phyloP scores from a whole-genome alignment of 2,329 filamentous ascomycete species.

The Aspergillus phoenicis region DNA sequence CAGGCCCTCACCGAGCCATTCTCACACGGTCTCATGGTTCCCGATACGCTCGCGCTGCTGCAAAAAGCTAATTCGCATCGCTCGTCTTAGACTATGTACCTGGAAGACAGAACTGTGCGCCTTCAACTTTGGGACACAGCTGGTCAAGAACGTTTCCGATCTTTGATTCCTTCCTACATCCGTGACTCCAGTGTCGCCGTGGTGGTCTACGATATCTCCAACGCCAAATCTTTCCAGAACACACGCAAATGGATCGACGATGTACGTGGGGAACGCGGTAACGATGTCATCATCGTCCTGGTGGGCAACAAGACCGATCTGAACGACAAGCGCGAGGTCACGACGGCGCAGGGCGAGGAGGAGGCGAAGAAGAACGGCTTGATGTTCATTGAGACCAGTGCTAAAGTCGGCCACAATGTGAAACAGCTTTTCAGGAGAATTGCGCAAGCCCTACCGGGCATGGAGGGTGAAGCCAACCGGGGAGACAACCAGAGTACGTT shows the following conservation, averaged over 20 bases:
- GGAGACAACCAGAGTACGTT: constrained; percentile 77
- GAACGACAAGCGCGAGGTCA: constrained; percentile 97
- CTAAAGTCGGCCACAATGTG: constrained; percentile 96
- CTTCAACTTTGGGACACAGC: constrained; percentile 98
- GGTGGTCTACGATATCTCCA: constrained; percentile 98
- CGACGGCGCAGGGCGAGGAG: constrained; percentile 92
- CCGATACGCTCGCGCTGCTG: neutral
- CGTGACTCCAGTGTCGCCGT: constrained; percentile 97
- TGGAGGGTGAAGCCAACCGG: constrained; percentile 86
- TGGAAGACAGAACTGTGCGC: constrained; percentile 96
- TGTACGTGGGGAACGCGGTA: constrained; percentile 91
- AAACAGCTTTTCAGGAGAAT: constrained; percentile 97
- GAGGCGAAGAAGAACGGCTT: constrained; percentile 97
- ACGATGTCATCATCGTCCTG: constrained; percentile 97
- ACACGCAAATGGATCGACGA: constrained; percentile 99
- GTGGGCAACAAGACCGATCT: constrained; percentile 99
- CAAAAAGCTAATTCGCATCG: constrained; percentile 15
- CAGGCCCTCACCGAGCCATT: neutral
- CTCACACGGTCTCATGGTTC: neutral
- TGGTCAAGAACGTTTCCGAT: constrained; percentile 95
- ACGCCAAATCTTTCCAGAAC: constrained; percentile 96
- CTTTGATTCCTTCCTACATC: constrained; percentile 96
- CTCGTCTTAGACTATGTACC: constrained; percentile 83
- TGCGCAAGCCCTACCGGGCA: constrained; percentile 93
- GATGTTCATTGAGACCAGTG: constrained; percentile 99